Percentiles rank a stretch among this genome's conserved stretches.
phyloP scores from a whole-genome alignment of 139 green algal species.

The Chlorella sp. region DNA sequence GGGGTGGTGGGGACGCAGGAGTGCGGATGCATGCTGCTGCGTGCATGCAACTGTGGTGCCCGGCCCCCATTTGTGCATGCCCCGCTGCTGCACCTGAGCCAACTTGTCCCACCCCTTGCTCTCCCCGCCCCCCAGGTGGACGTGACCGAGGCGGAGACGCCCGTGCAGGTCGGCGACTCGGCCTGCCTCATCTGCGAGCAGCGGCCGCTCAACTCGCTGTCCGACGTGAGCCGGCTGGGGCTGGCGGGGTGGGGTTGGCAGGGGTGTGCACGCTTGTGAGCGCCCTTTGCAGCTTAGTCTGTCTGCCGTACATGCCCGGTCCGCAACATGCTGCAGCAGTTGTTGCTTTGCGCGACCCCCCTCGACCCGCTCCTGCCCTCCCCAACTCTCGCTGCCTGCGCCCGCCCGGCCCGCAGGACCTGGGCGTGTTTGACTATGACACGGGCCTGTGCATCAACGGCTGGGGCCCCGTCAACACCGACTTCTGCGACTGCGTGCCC shows the following conservation, averaged over 20 bases:
- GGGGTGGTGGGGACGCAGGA: too few species aligned
- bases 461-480: background rate
- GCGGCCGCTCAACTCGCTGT: background rate
- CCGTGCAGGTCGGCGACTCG: background rate
- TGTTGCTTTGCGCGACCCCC: background rate
- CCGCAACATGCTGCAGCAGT: background rate
- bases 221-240: background rate
- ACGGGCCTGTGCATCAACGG: background rate
- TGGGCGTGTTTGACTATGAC: background rate
- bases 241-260: too few species aligned
- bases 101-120: background rate
- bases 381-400: too few species aligned
- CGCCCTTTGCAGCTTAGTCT: too few species aligned
- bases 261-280: background rate
- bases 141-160: background rate
- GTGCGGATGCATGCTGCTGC: too few species aligned
- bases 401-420: background rate
- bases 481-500: too few species aligned
- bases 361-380: too few species aligned
- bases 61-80: too few species aligned
- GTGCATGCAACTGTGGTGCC: too few species aligned
- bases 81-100: too few species aligned
- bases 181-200: background rate
- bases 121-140: background rate
- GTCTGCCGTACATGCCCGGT: too few species aligned